phyloP scores from a whole-genome alignment of 1,284 basidiomycete species.

The Testicularia cyperi region DNA sequence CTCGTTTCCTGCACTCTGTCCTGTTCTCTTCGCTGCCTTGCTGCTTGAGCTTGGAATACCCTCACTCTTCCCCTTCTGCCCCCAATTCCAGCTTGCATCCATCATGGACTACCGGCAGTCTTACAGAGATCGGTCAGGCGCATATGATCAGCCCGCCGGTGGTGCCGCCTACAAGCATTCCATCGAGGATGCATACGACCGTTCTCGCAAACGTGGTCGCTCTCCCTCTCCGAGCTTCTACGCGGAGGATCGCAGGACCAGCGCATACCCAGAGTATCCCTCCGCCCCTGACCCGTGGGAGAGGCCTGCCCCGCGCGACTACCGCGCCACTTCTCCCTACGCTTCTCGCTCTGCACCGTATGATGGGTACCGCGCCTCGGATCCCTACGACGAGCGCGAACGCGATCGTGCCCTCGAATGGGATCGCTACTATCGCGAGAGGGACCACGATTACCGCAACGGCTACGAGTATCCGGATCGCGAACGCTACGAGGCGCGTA shows the following conservation, averaged over 20 bases:
- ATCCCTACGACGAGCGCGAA: slow-evolving; percentile 29
- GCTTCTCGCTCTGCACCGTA: slow-evolving; percentile 19
- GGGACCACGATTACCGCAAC: slow-evolving; percentile 18
- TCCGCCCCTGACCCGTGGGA: slow-evolving; percentile 27
- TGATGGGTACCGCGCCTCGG: slow-evolving; percentile 19
- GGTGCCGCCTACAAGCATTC: slow-evolving; percentile 6
- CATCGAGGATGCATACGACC: slow-evolving; percentile 27
- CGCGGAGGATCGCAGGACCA: slow-evolving; percentile 14
- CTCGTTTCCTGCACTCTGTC: too few species aligned
- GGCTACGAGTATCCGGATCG: slow-evolving; percentile 20
- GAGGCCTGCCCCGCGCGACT: slow-evolving; percentile 30
- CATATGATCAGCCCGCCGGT: slow-evolving; percentile 2
- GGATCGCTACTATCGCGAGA: slow-evolving; percentile 37
- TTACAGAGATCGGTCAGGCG: slow-evolving; percentile 25
- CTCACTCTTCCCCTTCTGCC: too few species aligned
- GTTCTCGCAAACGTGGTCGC: slow-evolving; percentile 35
- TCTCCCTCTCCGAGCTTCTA: slow-evolving; percentile 33
- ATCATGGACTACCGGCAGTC: slow-evolving; percentile 38
- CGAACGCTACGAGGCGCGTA: slow-evolving; percentile 26
- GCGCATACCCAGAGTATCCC: slow-evolving; percentile 19
- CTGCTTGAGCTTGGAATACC: too few species aligned
- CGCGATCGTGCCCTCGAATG: slow-evolving; percentile 25
- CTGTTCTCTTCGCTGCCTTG: too few species aligned
- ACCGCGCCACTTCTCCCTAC: slow-evolving; percentile 16
- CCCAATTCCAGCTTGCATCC: too few species aligned